Evolutionary conservation across 257 asterid species (phyloP).

Genomic region (Solanum chiquidenum): DNA sequence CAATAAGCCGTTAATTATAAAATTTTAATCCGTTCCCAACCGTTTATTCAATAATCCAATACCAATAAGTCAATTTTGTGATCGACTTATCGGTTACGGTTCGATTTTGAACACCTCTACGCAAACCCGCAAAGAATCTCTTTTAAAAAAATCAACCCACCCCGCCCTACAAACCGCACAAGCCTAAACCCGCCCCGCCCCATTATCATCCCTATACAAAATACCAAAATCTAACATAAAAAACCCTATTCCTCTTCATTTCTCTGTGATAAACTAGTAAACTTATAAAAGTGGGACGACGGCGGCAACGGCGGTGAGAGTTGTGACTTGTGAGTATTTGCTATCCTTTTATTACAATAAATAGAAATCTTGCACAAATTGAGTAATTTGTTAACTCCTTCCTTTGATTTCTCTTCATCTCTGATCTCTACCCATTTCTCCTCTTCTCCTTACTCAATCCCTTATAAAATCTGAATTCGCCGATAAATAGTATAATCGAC

Average conservation of each 20-base stretch:
- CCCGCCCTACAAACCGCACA: too few relatives aligned
- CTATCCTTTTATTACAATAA: neutral
- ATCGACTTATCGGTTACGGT: too few relatives aligned
- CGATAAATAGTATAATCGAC: neutral
- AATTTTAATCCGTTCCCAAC: too few relatives aligned
- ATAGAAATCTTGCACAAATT: neutral
- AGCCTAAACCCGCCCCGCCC: too few relatives aligned
- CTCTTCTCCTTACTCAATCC: neutral
- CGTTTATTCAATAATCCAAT: too few relatives aligned
- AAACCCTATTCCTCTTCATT: neutral
- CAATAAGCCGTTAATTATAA: too few relatives aligned
- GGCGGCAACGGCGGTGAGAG: fast-evolving
- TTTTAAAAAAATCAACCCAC: too few relatives aligned
- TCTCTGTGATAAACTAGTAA: neutral
- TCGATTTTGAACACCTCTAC: too few relatives aligned
- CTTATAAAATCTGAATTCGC: neutral
- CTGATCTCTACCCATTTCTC: neutral
- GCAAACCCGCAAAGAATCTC: too few relatives aligned
- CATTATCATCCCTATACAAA: too few relatives aligned
- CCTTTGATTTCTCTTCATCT: neutral
- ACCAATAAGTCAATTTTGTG: too few relatives aligned
- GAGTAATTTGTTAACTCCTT: neutral
- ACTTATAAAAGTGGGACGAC: neutral
- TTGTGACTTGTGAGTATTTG: neutral
- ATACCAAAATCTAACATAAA: neutral